Conservation (phyloP, 208 protist genomes). For the Leishmania tropica region DNA sequence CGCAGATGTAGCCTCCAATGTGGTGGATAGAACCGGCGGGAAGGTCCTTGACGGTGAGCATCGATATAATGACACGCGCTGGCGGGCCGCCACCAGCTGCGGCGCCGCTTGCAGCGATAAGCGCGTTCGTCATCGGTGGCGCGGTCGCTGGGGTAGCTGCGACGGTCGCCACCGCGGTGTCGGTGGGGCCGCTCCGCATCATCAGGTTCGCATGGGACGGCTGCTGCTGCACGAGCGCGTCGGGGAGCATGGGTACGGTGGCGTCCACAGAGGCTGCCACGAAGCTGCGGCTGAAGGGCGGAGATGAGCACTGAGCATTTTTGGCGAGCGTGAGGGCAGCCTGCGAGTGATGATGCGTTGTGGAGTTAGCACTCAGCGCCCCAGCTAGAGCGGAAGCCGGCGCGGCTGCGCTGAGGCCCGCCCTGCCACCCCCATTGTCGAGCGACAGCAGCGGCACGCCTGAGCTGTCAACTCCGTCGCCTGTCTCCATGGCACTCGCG, state of each 20-base stretch:
- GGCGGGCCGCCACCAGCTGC: constrained; percentile 6
- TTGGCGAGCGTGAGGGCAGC: neutral
- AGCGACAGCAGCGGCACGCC: neutral
- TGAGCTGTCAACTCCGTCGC: neutral
- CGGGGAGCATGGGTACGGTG: neutral
- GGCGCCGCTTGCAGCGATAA: constrained; percentile 2
- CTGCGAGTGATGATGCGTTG: neutral
- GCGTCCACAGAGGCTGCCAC: neutral
- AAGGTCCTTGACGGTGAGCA: constrained; percentile 89
- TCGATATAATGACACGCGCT: constrained; percentile 52
- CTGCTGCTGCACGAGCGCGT: neutral
- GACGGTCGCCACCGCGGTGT: constrained; percentile 3
- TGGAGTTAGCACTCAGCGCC: neutral
- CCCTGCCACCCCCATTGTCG: neutral
- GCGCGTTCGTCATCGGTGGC: neutral
- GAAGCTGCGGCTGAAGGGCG: neutral
- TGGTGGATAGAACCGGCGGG: constrained; percentile 76
- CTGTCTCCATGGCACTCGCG: neutral
- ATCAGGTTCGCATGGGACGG: neutral
- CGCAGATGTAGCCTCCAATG: constrained; percentile 88
- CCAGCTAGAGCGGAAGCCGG: neutral
- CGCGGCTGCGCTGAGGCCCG: neutral
- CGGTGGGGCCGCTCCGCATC: neutral
- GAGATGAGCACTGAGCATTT: neutral
- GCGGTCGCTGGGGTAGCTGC: neutral